A percentile compares a stretch with the other conserved stretches of the same genome.
Conservation (phyloP, 768 basidiomycete species). For the Boletus rubroflammeus region DNA sequence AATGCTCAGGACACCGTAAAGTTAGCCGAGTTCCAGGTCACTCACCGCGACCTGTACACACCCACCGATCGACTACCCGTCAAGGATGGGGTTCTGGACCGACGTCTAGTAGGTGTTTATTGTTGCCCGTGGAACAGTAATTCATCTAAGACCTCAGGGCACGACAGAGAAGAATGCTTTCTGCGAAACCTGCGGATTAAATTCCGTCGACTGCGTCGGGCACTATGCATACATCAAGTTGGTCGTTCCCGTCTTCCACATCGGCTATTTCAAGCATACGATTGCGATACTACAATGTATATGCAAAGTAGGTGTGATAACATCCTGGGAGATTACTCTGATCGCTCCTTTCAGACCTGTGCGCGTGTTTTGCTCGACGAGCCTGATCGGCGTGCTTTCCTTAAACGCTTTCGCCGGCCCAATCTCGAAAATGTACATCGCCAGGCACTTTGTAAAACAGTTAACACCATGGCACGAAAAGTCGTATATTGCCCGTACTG, state of each 20-base stretch:
- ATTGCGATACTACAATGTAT: slow-evolving; percentile 92
- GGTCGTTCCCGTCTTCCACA: slow-evolving; percentile 94
- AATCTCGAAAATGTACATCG: slow-evolving; percentile 92
- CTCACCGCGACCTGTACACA: slow-evolving; percentile 88
- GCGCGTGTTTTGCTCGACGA: slow-evolving; percentile 89
- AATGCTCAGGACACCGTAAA: slow-evolving; percentile 94
- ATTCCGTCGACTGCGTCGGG: slow-evolving; percentile 91
- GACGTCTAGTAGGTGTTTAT: slow-evolving; percentile 65
- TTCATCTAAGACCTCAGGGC: slow-evolving; percentile 50
- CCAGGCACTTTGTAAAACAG: slow-evolving; percentile 74
- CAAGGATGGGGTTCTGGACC: slow-evolving; percentile 89
- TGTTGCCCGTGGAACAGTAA: neutral
- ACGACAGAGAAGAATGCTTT: slow-evolving; percentile 89
- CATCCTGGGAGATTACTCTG: neutral
- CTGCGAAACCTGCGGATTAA: slow-evolving; percentile 94
- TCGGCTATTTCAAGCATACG: slow-evolving; percentile 96
- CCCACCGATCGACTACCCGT: slow-evolving; percentile 79
- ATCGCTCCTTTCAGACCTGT: slow-evolving; percentile 59
- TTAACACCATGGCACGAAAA: slow-evolving; percentile 86
- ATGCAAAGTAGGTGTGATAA: slow-evolving; percentile 68
- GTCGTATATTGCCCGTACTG: slow-evolving; percentile 92
- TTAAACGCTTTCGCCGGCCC: slow-evolving; percentile 87
- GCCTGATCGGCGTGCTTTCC: slow-evolving; percentile 74
- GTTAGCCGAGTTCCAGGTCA: slow-evolving; percentile 95
- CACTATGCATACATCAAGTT: slow-evolving; percentile 99